phyloP scores from a whole-genome alignment of 2,329 filamentous ascomycete species.

The Penicillium sp. region DNA sequence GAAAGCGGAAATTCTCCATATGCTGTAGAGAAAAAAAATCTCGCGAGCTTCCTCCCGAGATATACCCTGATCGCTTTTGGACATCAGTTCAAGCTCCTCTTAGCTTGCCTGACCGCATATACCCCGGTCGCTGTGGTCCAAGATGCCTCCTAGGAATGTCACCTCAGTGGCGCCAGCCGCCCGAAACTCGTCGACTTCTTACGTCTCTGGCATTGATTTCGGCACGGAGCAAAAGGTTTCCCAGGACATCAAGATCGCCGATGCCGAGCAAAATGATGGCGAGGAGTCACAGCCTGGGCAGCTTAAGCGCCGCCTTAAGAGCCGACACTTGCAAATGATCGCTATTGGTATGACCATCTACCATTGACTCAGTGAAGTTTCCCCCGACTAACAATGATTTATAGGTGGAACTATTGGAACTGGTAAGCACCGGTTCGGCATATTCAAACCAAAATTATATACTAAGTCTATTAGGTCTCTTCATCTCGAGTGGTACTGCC shows the following conservation, averaged over 20 bases:
- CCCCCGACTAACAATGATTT: slow-evolving; percentile 5
- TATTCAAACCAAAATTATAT: background rate
- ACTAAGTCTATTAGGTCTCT: slow-evolving; percentile 55
- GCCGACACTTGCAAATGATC: slow-evolving; percentile 27
- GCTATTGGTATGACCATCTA: slow-evolving; percentile 20
- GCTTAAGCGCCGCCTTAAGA: slow-evolving; percentile 26
- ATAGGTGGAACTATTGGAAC: slow-evolving; percentile 27
- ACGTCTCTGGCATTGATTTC: slow-evolving; percentile 6
- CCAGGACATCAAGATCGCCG: slow-evolving; percentile 17
- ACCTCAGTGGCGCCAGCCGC: background rate
- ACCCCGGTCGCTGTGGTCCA: background rate
- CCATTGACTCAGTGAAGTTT: background rate
- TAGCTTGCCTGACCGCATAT: background rate
- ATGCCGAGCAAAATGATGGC: slow-evolving; percentile 19
- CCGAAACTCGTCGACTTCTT: background rate
- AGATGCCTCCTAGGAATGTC: slow-evolving; percentile 17
- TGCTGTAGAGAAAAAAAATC: slow-evolving; percentile 7
- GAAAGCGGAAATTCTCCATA: slow-evolving; percentile 18
- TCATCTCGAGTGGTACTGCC: slow-evolving; percentile 66
- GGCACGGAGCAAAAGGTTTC: slow-evolving; percentile 10
- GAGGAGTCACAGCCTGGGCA: slow-evolving; percentile 13
- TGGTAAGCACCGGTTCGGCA: slow-evolving; percentile 10
- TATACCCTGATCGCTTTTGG: background rate
- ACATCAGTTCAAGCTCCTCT: background rate
- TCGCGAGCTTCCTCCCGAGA: background rate